Base-by-base conservation (phyloP, 1,139 yeast genomes). In the Zygosaccharomyces sapae region DNA sequence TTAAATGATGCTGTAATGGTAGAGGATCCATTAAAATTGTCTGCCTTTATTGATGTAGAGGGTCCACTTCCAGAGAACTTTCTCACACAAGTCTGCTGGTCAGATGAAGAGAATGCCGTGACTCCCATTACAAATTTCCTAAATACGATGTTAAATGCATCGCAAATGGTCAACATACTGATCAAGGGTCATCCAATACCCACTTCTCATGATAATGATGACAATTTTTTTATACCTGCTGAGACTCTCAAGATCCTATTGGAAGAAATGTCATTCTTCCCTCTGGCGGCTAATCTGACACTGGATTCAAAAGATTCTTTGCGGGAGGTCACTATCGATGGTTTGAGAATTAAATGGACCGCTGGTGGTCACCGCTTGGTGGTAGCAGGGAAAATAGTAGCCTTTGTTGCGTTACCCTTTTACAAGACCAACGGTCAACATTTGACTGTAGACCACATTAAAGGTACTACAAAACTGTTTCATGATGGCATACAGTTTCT, bases 61-160 rank as follows among this genome's bases (percentile, higher is more conserved):
- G 51, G 53, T 2, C 47, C 51, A 2, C 45, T 60, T 10, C 61
- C 67, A 2, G 52, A 53, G 18, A 47, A 53, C 16, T 50, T 65
- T 3, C 47, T 62, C 5, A 41, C 53, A 5, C 51, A 58, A 4
- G 59, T 67, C 47, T 58, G 63, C 43, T 48, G 55, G 47, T 55
- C 64, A 1, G 61, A 58, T 44, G 63, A 57, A 27, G 60, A 54
- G 37, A 58, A 58, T 35, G 55, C 56, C 1, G 52, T 57, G 2
- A 64, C 74, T 1, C 74, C 75, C 5, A 54, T 72, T 46, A 59
- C 68, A 3, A 52, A 47, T 5, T 41, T 71, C 2, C 40, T 70
- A 18, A 63, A 63, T 45, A 53, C 54, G 16, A 39, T 70, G 9
- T 48, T 68, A 25, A 63, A 69, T 41, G 50, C 57, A 4, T 54